Evolutionary conservation across 202 grass and related monocot species (phyloP).

Genomic region (Hordeum pubiflorum): DNA sequence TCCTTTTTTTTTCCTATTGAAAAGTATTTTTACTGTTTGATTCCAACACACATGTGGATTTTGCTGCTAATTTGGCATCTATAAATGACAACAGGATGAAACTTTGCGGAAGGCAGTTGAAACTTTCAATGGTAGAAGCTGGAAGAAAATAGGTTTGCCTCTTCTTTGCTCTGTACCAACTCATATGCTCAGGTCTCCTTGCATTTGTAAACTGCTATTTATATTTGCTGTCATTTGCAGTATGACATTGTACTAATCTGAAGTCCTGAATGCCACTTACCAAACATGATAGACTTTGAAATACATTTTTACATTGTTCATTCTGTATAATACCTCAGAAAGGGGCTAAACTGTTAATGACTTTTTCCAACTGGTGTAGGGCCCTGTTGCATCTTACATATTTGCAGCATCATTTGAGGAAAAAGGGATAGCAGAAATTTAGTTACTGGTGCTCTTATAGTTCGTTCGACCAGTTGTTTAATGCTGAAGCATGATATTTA

Average conservation of each 20-base stretch:
- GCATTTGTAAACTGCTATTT: neutral
- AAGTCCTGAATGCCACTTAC: neutral
- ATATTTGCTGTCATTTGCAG: neutral
- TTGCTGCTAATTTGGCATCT: conserved; percentile 20
- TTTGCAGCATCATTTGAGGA: neutral
- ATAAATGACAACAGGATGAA: conserved; percentile 61
- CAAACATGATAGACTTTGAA: neutral
- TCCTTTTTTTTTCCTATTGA: conserved; percentile 10
- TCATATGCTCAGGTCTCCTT: neutral
- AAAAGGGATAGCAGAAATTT: neutral
- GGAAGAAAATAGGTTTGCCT: conserved; percentile 98
- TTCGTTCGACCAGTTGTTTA: neutral
- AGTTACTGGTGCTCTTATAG: conserved; percentile 12
- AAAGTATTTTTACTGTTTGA: neutral
- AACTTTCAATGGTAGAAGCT: conserved; percentile 84
- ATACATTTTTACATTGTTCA: neutral
- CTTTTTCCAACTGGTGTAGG: conserved; percentile 1
- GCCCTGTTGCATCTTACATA: neutral
- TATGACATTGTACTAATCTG: neutral
- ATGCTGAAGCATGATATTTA: neutral
- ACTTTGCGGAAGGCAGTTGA: conserved; percentile 85
- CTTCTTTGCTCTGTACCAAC: conserved; percentile 3
- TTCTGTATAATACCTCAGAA: conserved; percentile 17
- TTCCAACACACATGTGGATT: neutral
- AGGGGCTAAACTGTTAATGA: neutral